Percentiles rank a stretch among this genome's conserved stretches.
Evolutionary conservation across 305 asterid genomes (phyloP).

Genomic region (Lippia alba): DNA sequence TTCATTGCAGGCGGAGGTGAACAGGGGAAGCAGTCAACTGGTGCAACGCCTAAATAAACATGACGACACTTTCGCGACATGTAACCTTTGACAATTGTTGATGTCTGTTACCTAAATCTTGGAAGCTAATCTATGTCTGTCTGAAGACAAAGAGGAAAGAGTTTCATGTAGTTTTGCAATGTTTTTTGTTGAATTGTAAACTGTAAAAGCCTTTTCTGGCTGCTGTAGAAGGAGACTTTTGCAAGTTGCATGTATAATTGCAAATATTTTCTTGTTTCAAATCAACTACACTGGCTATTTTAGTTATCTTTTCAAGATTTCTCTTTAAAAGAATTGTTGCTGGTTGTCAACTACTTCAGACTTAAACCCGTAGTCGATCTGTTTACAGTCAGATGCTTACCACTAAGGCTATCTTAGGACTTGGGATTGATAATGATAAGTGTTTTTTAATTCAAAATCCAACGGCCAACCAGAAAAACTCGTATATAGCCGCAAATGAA

Average conservation of each 20-base stretch:
- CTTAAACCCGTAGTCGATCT: no score
- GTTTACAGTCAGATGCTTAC: no score
- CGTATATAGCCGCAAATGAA: no score
- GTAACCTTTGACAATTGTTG: slow-evolving; percentile 5
- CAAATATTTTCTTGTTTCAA: slow-evolving; percentile 19
- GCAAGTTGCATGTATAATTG: slow-evolving; percentile 26
- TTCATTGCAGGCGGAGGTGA: slow-evolving; percentile 58
- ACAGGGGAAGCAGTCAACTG: slow-evolving; percentile 45
- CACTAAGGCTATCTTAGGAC: no score
- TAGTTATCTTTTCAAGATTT: neutral
- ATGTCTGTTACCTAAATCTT: slow-evolving; percentile 2
- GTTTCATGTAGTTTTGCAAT: slow-evolving; percentile 20
- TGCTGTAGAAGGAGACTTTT: slow-evolving; percentile 27
- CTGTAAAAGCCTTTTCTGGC: slow-evolving; percentile 2
- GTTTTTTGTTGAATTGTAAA: slow-evolving; percentile 20
- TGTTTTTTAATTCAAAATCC: no score
- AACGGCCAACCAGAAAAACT: no score
- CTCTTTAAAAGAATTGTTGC: no score
- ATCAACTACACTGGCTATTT: slow-evolving; percentile 16
- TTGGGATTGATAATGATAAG: no score
- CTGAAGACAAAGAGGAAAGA: slow-evolving; percentile 4
- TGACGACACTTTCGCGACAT: neutral
- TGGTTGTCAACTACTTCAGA: no score
- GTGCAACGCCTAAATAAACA: slow-evolving; percentile 25
- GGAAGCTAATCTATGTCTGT: slow-evolving; percentile 1